Conservation (phyloP, 1,139 yeast genomes). For the Candida buenavistaensis region DNA sequence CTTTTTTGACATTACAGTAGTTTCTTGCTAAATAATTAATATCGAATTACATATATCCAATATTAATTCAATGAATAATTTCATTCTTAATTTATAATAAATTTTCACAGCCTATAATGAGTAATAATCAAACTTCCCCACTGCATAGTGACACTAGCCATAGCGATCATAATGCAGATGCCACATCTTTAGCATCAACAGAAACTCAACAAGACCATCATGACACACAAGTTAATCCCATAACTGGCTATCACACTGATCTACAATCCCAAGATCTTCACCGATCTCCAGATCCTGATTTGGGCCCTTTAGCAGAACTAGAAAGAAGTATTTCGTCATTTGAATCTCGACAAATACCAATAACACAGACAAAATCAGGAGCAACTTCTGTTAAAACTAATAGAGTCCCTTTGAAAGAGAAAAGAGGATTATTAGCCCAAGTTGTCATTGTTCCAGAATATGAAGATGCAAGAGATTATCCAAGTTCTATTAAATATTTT, state of each 20-base stretch:
- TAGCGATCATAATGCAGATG: no score
- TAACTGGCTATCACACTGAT: slow-evolving; percentile 1
- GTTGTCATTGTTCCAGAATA: slow-evolving; percentile 68
- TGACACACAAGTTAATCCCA: slow-evolving; percentile 10
- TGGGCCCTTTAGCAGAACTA: slow-evolving; percentile 11
- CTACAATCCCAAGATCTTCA: slow-evolving; percentile 2
- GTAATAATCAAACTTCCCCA: not conserved
- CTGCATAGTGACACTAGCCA: not conserved
- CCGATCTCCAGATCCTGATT: slow-evolving; percentile 8
- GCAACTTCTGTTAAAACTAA: slow-evolving; percentile 17
- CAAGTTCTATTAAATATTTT: slow-evolving; percentile 45
- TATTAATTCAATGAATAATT: not conserved
- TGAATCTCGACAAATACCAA: slow-evolving; percentile 5
- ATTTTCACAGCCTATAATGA: no score
- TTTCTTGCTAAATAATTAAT: no score
- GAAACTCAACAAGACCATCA: slow-evolving; percentile 5
- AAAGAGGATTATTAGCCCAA: slow-evolving; percentile 57
- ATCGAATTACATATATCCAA: no score
- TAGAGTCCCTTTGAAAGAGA: slow-evolving; percentile 39
- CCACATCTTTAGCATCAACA: slow-evolving; percentile 10
- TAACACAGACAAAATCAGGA: slow-evolving; percentile 3
- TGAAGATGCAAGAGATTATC: slow-evolving; percentile 68
- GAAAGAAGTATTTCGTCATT: slow-evolving; percentile 10
- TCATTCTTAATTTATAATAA: not conserved
- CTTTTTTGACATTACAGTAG: no score